Evolutionary conservation across 192 early-diverging fungal genomes (phyloP).

Genomic region (Coemansia sp.): DNA sequence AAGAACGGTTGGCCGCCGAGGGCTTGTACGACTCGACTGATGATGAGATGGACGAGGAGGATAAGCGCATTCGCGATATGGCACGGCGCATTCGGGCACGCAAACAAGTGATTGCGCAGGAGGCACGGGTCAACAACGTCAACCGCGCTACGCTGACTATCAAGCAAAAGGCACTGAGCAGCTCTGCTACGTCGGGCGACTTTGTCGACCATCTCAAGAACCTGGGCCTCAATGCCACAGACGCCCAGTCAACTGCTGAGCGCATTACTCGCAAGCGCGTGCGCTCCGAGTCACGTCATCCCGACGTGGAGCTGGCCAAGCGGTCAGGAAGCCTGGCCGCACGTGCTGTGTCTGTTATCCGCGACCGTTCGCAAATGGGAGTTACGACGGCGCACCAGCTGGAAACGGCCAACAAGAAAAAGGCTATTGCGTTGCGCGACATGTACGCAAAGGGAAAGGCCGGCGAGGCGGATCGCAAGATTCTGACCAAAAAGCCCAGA

Average conservation of each 20-base stretch:
- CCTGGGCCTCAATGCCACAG: constrained; percentile 71
- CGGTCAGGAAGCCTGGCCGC: constrained; percentile 62
- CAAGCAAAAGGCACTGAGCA: constrained; percentile 37
- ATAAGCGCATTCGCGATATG: constrained; percentile 71
- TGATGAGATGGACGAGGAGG: constrained; percentile 74
- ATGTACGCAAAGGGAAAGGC: constrained; percentile 74
- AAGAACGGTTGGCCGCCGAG: constrained; percentile 90
- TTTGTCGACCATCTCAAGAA: constrained; percentile 71
- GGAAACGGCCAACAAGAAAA: constrained; percentile 70
- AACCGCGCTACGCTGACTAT: constrained; percentile 69
- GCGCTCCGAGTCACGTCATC: constrained; percentile 65
- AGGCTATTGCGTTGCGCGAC: constrained; percentile 69
- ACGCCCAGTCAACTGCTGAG: constrained; percentile 54
- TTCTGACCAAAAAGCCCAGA: constrained; percentile 92
- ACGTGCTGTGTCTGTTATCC: constrained; percentile 57
- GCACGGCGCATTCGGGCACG: constrained; percentile 82
- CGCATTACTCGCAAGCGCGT: constrained; percentile 76
- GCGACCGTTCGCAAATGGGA: constrained; percentile 75
- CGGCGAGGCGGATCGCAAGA: constrained; percentile 92
- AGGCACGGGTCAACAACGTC: constrained; percentile 77
- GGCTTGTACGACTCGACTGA: constrained; percentile 87
- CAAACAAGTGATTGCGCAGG: constrained; percentile 78
- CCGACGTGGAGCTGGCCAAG: constrained; percentile 61
- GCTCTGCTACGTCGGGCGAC: constrained; percentile 45
- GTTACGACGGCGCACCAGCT: constrained; percentile 58